Base-by-base conservation (phyloP, 805 yeast species). In the Sungouiella blattae region DNA sequence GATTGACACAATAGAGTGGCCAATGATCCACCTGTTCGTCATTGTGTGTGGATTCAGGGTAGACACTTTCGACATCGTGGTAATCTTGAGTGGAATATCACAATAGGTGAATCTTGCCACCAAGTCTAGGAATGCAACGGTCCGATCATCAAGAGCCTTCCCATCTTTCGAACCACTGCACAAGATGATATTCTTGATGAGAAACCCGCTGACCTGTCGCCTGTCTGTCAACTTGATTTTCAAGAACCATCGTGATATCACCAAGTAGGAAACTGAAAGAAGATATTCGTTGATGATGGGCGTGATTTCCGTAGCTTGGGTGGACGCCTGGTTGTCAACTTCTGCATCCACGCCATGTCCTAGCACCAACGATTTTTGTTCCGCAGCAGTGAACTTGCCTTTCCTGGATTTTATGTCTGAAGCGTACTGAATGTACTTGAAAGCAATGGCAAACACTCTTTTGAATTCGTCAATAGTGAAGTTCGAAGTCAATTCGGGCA, bases 361-460 rank as follows among this genome's bases (percentile, higher is more conserved):
- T 28, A 17, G 31, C 11, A 28, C 18, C 11, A 28, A 9, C 5
- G 24, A 18, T 3, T 8, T 12, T n/a, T 28, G 31, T 7, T 18
- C 18, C 5, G 17, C 2, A 5, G 12, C 4, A 11, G 16, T 7
- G n/a, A n/a, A n/a, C 5, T 13, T 11, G 15, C 11, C 16, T 15
- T 6, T 14, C 4, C 33, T 27, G 5, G 15, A 3, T 43, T 62
- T 45, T 37, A 57, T 52, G 46, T 83, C 88, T 33, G 73, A 67
- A 2, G 87, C 77, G 50, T 79, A 80, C 50, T 84, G 86, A 36
- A 87, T 82, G 47, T 80, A 82, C 47, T 81, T 80, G 63, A 87
- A 84, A 1, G 88, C 82, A 53, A 87, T 83, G 2, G 85, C 95
- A 63, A 87, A 85, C 2, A 87, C 86, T 30, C 88, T 68, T 49